A percentile compares a stretch with the other conserved stretches of the same genome.
These are phyloP conservation scores for Kitagawia praeruptora DNA, from an alignment of 129 eudicot species.

Conservation along the genomic window DNA sequence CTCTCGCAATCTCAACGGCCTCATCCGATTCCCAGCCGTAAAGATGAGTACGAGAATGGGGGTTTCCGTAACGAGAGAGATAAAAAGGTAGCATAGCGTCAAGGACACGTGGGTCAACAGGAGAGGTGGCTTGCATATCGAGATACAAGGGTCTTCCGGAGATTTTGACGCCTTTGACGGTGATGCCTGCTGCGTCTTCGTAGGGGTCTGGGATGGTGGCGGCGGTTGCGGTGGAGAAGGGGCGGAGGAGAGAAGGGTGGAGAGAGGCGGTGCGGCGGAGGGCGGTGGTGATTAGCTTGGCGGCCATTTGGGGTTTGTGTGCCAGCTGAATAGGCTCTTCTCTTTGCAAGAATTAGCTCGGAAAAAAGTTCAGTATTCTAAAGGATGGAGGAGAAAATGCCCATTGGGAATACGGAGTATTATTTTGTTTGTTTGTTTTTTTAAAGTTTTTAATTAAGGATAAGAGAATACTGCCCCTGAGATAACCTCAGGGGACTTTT, in stretches of 20 bases:
- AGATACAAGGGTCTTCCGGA: conserved; percentile 90
- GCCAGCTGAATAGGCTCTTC: too few species aligned
- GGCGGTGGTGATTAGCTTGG: conserved; percentile 38
- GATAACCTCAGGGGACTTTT: too few species aligned
- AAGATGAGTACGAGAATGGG: conserved; percentile 94
- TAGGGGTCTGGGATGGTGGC: conserved; percentile 30
- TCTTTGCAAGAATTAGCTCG: too few species aligned
- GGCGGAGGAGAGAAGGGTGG: conserved; percentile 13
- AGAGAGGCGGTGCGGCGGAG: conserved; percentile 37
- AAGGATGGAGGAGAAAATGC: background rate
- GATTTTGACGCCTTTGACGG: conserved; percentile 84
- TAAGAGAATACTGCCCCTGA: too few species aligned
- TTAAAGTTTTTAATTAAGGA: too few species aligned
- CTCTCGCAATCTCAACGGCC: conserved; percentile 70
- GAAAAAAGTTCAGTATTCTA: too few species aligned
- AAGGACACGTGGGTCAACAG: conserved; percentile 85
- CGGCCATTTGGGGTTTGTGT: conserved; percentile 33
- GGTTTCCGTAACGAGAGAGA: conserved; percentile 80
- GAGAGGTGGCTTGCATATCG: conserved; percentile 99
- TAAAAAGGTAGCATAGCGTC: conserved; percentile 95
- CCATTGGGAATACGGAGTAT: too few species aligned
- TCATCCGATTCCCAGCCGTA: conserved; percentile 98
- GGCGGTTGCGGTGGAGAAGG: conserved; percentile 29
- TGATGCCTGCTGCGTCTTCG: conserved; percentile 33
- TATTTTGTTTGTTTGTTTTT: too few species aligned